Conservation (phyloP, 2,329 filamentous ascomycete species). For the Aspergillus sp. region DNA sequence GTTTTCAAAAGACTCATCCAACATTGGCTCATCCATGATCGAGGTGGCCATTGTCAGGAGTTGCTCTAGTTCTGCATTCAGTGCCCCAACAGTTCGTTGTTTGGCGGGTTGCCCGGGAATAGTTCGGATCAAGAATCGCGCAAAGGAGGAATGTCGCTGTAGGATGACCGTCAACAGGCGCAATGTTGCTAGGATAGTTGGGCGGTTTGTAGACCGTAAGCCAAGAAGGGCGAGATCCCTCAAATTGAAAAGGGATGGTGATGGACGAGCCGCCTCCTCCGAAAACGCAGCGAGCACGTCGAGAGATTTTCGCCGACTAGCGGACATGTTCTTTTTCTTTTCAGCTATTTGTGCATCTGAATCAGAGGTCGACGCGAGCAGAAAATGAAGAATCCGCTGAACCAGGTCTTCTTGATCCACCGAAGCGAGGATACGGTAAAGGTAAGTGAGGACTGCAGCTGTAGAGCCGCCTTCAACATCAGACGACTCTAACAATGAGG, state of each 20-base stretch:
- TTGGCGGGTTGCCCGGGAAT: constrained; percentile 39
- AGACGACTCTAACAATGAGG: constrained; percentile 91
- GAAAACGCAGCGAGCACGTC: constrained; percentile 80
- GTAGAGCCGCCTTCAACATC: constrained; percentile 96
- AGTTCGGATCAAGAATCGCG: constrained; percentile 64
- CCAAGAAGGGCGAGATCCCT: constrained; percentile 88
- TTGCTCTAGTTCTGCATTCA: constrained; percentile 42
- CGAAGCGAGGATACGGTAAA: constrained; percentile 85
- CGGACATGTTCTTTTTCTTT: constrained; percentile 59
- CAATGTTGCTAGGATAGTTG: constrained; percentile 86
- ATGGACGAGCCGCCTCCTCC: constrained; percentile 70
- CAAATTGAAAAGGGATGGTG: constrained; percentile 87
- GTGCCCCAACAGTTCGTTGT: constrained; percentile 36
- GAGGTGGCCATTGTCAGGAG: constrained; percentile 38
- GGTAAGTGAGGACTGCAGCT: constrained; percentile 90
- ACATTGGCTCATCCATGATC: constrained; percentile 36
- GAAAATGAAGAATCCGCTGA: constrained; percentile 87
- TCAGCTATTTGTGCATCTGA: constrained; percentile 45
- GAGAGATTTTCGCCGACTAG: constrained; percentile 80
- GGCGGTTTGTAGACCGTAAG: constrained; percentile 76
- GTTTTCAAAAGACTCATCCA: constrained; percentile 45
- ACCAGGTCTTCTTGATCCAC: constrained; percentile 93
- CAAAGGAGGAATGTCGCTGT: constrained; percentile 83
- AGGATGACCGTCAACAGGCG: constrained; percentile 84
- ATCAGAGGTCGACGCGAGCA: constrained; percentile 69